Evolutionary conservation across 2,329 filamentous ascomycete genomes (phyloP).

Genomic region (Sordariomycetes sp.): DNA sequence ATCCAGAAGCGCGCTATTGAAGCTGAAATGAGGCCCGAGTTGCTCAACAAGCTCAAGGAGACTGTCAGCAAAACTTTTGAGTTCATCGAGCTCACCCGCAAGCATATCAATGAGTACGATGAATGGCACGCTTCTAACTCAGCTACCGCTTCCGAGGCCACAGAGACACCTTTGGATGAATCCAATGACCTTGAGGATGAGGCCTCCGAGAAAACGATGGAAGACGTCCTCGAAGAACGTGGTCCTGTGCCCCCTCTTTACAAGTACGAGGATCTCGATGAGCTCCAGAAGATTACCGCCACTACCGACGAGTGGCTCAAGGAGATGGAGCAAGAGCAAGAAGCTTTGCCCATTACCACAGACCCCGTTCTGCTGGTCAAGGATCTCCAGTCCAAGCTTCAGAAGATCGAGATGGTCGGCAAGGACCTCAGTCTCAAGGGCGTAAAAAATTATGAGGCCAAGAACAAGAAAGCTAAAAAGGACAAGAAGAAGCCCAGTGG

Average conservation of each 20-base stretch:
- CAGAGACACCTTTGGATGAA: slow-evolving; percentile 41
- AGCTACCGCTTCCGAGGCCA: slow-evolving; percentile 31
- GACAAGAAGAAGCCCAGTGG: slow-evolving; percentile 26
- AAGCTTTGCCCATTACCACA: slow-evolving; percentile 57
- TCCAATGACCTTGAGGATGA: slow-evolving; percentile 71
- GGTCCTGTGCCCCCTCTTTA: slow-evolving; percentile 59
- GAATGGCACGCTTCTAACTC: slow-evolving; percentile 45
- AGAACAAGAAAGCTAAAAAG: slow-evolving; percentile 36
- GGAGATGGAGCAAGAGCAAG: slow-evolving; percentile 61
- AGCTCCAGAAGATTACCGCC: slow-evolving; percentile 53
- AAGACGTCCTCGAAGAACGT: slow-evolving; percentile 32
- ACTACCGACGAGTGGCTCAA: slow-evolving; percentile 65
- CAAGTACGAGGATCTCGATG: slow-evolving; percentile 60
- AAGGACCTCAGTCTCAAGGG: slow-evolving; percentile 64
- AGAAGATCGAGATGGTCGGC: slow-evolving; percentile 61
- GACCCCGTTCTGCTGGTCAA: slow-evolving; percentile 67
- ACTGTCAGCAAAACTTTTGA: slow-evolving; percentile 62
- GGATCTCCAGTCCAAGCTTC: slow-evolving; percentile 60
- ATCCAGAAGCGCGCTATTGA: slow-evolving; percentile 71
- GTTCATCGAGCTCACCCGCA: slow-evolving; percentile 61
- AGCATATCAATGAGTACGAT: slow-evolving; percentile 61
- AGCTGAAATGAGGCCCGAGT: slow-evolving; percentile 57
- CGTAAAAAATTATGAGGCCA: slow-evolving; percentile 45
- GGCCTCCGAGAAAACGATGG: slow-evolving; percentile 29
- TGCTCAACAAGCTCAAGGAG: slow-evolving; percentile 57